Evolutionary conservation across 148 eudicot genomes (phyloP).

Genomic region (Rheum nobile): DNA sequence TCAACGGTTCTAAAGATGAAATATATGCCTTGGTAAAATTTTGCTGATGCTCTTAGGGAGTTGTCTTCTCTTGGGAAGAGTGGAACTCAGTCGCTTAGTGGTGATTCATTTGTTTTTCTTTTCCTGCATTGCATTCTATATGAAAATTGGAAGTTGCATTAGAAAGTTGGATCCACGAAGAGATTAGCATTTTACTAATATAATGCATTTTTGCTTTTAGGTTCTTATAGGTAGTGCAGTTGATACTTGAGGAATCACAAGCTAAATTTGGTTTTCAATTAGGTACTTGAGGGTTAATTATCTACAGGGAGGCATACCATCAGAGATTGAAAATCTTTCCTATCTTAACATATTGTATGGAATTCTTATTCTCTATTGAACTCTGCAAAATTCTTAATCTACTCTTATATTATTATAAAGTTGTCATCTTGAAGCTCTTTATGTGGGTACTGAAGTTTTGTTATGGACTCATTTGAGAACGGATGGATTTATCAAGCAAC

Average conservation of each 20-base stretch:
- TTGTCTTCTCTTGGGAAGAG: no score
- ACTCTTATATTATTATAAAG: background rate
- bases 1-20: no score
- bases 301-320: conserved; percentile 93
- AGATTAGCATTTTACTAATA: no score
- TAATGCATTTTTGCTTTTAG: no score
- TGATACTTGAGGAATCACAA: background rate
- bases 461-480: conserved; percentile 2
- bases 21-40: no score
- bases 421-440: background rate
- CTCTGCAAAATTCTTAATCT: background rate
- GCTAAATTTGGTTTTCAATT: background rate
- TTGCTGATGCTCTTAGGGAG: no score
- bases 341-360: conserved; percentile 68
- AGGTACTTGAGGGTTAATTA: conserved; percentile 88
- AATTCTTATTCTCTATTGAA: no score
- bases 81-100: no score
- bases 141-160: no score
- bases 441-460: background rate
- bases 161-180: no score
- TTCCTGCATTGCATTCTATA: no score
- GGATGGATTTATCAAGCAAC: conserved; percentile 87
- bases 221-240: background rate
- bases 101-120: no score
- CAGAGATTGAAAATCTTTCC: conserved; percentile 79